Percentiles rank a stretch among this genome's conserved stretches.
These are phyloP conservation scores for Amanita exitialis DNA, from an alignment of 768 basidiomycete genomes.

Conservation along the genomic window DNA sequence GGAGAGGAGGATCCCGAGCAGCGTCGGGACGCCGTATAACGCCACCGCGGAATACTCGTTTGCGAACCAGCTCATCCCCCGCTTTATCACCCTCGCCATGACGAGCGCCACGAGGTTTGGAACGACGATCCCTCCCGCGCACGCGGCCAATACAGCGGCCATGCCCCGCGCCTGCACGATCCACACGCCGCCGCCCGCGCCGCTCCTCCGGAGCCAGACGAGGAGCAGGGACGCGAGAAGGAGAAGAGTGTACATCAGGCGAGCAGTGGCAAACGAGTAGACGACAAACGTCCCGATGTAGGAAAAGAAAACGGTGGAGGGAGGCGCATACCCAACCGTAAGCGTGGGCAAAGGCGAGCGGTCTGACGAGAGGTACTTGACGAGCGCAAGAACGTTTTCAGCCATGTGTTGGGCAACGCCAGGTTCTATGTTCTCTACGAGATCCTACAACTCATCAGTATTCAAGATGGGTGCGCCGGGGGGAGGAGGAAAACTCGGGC, in stretches of 20 bases:
- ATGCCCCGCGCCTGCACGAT: constrained; percentile 31
- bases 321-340: constrained; percentile 36
- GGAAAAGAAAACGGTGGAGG: constrained; percentile 71
- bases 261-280: constrained; percentile 68
- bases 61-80: constrained; percentile 81
- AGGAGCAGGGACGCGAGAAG: constrained; percentile 36
- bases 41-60: constrained; percentile 53
- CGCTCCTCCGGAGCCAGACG: constrained; percentile 18
- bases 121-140: constrained; percentile 46
- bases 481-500: neutral
- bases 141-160: constrained; percentile 37
- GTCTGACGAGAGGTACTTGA: constrained; percentile 62
- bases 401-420: constrained; percentile 89
- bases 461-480: no score
- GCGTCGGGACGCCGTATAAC: constrained; percentile 67
- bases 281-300: constrained; percentile 58
- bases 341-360: constrained; percentile 62
- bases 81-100: constrained; percentile 51
- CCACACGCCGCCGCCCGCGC: constrained; percentile 18
- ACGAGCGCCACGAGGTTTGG: constrained; percentile 67
- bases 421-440: constrained; percentile 74
- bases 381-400: constrained; percentile 74
- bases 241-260: constrained; percentile 46
- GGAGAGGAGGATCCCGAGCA: constrained; percentile 53
- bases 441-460: constrained; percentile 33